These are phyloP conservation scores for Beauveria sp. DNA, from an alignment of 2,329 filamentous ascomycete genomes.

Conservation along the genomic window DNA sequence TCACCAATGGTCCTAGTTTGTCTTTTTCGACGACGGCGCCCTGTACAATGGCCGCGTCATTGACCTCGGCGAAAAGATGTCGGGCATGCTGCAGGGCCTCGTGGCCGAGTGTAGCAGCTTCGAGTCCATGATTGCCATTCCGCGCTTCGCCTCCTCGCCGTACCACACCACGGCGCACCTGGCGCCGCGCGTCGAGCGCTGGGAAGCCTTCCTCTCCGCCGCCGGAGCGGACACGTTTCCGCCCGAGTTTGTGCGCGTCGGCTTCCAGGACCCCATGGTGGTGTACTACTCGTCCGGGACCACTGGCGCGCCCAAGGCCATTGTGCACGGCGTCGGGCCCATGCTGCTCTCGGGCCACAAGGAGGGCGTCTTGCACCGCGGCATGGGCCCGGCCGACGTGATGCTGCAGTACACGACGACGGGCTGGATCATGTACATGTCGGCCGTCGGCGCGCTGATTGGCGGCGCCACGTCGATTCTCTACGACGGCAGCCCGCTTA, in stretches of 20 bases:
- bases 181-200: constrained; percentile 36
- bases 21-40: constrained; percentile 78
- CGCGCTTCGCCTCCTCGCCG: constrained; percentile 47
- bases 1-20: constrained; percentile 33
- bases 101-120: constrained; percentile 50
- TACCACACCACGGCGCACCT: constrained; percentile 53
- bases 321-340: constrained; percentile 69
- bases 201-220: constrained; percentile 34
- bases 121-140: constrained; percentile 54
- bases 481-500: constrained; percentile 80
- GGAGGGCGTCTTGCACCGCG: constrained; percentile 49
- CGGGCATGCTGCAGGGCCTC: constrained; percentile 61
- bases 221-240: constrained; percentile 11
- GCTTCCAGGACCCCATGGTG: constrained; percentile 68
- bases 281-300: constrained; percentile 76
- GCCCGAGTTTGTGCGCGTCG: constrained; percentile 51
- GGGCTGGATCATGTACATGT: constrained; percentile 85
- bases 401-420: constrained; percentile 56
- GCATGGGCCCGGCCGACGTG: constrained; percentile 31
- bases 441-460: constrained; percentile 49
- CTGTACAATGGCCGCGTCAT: constrained; percentile 72
- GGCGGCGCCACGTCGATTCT: constrained; percentile 55
- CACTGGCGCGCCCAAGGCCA: constrained; percentile 77
- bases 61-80: constrained; percentile 67
- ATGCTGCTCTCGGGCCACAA: constrained; percentile 47